Evolutionary conservation across 2,329 filamentous ascomycete species (phyloP).

Genomic region (Penicillium freii): DNA sequence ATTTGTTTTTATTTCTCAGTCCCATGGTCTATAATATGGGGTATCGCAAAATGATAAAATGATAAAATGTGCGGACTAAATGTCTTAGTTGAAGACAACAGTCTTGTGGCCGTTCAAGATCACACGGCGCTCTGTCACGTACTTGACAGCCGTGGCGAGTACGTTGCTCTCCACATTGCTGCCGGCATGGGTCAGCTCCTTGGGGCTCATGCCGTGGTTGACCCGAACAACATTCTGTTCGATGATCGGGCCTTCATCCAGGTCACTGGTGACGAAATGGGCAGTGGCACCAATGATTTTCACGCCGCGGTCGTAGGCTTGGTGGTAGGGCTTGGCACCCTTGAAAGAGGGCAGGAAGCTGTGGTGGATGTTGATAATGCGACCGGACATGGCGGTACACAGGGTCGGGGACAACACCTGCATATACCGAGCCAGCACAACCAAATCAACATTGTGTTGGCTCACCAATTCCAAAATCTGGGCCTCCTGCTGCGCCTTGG

Average conservation of each 20-base stretch:
- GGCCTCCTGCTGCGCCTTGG: slow-evolving; percentile 70
- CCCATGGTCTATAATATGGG: not conserved
- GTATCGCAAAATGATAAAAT: not conserved
- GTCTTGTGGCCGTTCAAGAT: slow-evolving; percentile 79
- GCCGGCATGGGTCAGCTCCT: slow-evolving; percentile 74
- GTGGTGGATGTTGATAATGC: slow-evolving; percentile 92
- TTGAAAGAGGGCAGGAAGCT: slow-evolving; percentile 84
- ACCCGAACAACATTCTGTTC: slow-evolving; percentile 78
- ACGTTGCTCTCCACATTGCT: slow-evolving; percentile 84
- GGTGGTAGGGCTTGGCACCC: slow-evolving; percentile 83
- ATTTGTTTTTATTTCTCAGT: not conserved
- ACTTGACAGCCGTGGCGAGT: slow-evolving; percentile 76
- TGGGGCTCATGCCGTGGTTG: slow-evolving; percentile 72
- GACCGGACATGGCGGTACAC: slow-evolving; percentile 75
- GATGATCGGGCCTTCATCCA: slow-evolving; percentile 85
- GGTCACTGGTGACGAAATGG: slow-evolving; percentile 80
- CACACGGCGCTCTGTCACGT: slow-evolving; percentile 74
- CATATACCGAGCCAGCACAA: slow-evolving; percentile 84
- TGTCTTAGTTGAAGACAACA: slow-evolving; percentile 62
- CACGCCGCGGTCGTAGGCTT: slow-evolving; percentile 80
- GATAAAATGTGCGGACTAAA: too few relatives aligned
- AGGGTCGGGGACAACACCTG: slow-evolving; percentile 74
- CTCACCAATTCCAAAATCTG: slow-evolving; percentile 69
- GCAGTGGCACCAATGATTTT: slow-evolving; percentile 87
- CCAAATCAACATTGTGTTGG: slow-evolving; percentile 69